Conservation (phyloP, 108 stramenopile genomes). For the Cylindrotheca fusiformis region DNA sequence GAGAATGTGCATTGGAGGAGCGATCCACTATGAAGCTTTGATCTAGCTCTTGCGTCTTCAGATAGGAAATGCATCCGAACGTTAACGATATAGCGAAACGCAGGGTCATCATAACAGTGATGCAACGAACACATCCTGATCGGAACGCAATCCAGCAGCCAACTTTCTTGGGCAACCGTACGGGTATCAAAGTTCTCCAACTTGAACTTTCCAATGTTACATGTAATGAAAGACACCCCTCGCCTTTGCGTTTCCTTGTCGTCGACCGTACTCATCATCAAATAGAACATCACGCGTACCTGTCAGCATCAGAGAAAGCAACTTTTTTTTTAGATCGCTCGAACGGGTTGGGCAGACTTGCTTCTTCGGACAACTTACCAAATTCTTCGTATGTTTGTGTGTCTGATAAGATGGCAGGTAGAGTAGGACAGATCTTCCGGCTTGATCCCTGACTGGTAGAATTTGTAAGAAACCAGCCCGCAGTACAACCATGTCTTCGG, state of each 20-base stretch:
- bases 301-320: not conserved
- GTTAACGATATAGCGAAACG: not conserved
- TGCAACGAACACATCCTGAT: not conserved
- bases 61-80: not conserved
- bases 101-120: conserved; percentile 5
- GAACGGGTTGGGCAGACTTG: not conserved
- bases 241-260: conserved; percentile 11
- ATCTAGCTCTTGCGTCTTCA: not conserved
- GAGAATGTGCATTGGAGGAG: conserved; percentile 7
- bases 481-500: conserved; percentile 10
- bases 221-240: not conserved
- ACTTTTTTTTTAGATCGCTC: too few species aligned
- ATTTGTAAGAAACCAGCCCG: conserved; percentile 7
- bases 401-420: not conserved
- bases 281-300: not conserved
- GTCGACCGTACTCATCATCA: not conserved
- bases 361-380: not conserved
- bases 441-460: conserved; percentile 7
- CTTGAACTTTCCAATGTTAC: not conserved
- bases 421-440: conserved; percentile 6
- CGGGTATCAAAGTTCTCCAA: not conserved
- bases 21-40: conserved; percentile 7
- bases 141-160: not conserved
- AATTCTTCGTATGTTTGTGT: not conserved
- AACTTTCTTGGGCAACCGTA: not conserved